A percentile compares a stretch with the other conserved stretches of the same genome.
Conservation (phyloP, 805 yeast species). For the Ogataea pignaliae region DNA sequence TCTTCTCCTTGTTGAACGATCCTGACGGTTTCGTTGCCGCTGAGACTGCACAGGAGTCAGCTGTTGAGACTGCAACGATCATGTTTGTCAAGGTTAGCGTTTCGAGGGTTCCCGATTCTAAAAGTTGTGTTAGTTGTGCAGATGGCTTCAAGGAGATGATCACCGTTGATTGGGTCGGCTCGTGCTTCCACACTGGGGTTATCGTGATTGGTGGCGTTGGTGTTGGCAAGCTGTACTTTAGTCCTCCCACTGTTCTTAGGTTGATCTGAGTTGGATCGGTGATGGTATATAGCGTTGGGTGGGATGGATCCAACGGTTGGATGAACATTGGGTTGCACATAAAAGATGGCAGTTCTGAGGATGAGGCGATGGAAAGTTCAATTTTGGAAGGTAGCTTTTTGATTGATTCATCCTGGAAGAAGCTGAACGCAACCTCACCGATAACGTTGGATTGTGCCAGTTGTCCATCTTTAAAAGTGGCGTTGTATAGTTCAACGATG, state of each 20-base stretch:
- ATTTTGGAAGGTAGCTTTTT: conserved; percentile 38
- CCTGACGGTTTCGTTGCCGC: conserved; percentile 94
- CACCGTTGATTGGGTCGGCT: conserved; percentile 77
- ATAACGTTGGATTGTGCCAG: conserved; percentile 56
- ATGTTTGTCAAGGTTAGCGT: conserved; percentile 51
- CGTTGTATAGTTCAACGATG: conserved; percentile 80
- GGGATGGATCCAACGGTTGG: conserved; percentile 32
- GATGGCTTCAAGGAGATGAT: conserved; percentile 65
- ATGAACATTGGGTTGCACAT: conserved; percentile 52
- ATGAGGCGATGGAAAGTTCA: conserved; percentile 35
- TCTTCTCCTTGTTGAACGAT: conserved; percentile 79
- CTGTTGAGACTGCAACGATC: conserved; percentile 55
- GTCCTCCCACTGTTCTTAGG: conserved; percentile 70
- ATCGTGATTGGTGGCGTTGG: conserved; percentile 62
- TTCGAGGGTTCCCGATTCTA: conserved; percentile 33
- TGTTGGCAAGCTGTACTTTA: conserved; percentile 62
- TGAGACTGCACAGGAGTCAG: conserved; percentile 57
- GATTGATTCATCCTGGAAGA: conserved; percentile 34
- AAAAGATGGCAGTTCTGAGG: conserved; percentile 39
- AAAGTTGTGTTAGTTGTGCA: conserved; percentile 35
- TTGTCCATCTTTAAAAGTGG: conserved; percentile 64
- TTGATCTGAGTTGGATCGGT: conserved; percentile 47
- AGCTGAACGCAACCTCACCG: conserved; percentile 86
- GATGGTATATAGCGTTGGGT: conserved; percentile 32
- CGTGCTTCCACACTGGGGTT: conserved; percentile 87